phyloP scores from a whole-genome alignment of 148 eudicot genomes.

The Arctostaphylos glauca region DNA sequence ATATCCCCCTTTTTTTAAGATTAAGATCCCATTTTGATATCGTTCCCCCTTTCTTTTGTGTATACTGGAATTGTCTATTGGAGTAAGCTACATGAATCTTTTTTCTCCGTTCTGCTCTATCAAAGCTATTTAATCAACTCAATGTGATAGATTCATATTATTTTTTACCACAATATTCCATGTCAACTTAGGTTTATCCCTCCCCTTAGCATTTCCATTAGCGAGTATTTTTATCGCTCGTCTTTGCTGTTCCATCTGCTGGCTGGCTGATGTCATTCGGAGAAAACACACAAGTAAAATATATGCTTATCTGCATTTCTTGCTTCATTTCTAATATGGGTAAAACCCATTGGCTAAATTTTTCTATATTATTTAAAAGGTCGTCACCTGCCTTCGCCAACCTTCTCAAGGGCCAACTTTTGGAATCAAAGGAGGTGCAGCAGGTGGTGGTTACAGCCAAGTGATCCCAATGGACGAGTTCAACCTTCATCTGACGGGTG shows the following conservation, averaged over 20 bases:
- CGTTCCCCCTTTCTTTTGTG: too few species aligned
- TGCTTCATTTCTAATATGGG: background rate
- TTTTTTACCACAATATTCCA: background rate
- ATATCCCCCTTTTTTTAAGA: background rate
- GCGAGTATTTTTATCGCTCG: background rate
- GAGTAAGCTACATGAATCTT: too few species aligned
- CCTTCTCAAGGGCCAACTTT: constrained; percentile 99
- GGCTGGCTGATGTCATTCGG: background rate
- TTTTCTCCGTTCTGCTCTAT: too few species aligned
- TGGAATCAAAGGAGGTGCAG: constrained; percentile 99
- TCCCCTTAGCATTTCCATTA: background rate
- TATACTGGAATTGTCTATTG: too few species aligned
- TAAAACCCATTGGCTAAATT: constrained; percentile 5
- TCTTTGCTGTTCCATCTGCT: background rate
- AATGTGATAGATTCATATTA: background rate
- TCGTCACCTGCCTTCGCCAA: constrained; percentile 92
- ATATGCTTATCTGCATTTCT: background rate
- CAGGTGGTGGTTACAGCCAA: constrained; percentile 99
- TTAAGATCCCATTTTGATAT: too few species aligned
- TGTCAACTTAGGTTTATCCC: background rate
- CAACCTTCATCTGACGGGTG: constrained; percentile 96
- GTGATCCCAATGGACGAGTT: constrained; percentile 99
- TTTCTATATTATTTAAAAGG: constrained; percentile 43
- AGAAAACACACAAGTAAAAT: background rate
- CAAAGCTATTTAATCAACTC: background rate